phyloP scores from a whole-genome alignment of 495 filamentous ascomycete species.

The Talaromyces trachyspermus region DNA sequence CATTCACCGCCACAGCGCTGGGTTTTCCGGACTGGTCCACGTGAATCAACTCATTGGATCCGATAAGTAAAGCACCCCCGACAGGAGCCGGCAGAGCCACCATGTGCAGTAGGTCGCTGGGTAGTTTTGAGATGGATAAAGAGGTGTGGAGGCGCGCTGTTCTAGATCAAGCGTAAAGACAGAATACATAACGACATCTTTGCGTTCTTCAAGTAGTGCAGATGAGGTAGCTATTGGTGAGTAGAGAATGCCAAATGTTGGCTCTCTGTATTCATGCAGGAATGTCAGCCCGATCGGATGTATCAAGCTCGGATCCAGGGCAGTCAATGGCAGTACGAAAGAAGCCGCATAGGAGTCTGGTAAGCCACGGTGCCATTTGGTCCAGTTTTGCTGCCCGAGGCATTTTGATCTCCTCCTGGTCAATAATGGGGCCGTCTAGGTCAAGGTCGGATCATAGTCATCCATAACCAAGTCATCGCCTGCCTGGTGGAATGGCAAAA shows the following conservation, averaged over 20 bases:
- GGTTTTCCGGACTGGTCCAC: slow-evolving; percentile 93
- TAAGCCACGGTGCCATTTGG: slow-evolving; percentile 47
- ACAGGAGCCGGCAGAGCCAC: slow-evolving; percentile 78
- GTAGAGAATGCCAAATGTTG: slow-evolving; percentile 91
- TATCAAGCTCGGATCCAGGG: slow-evolving; percentile 76
- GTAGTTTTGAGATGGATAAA: slow-evolving; percentile 79
- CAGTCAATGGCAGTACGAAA: slow-evolving; percentile 79
- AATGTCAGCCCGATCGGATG: slow-evolving; percentile 90
- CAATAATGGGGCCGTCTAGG: slow-evolving; percentile 29
- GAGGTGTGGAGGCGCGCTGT: slow-evolving; percentile 86
- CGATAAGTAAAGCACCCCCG: slow-evolving; percentile 80
- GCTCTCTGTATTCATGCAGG: slow-evolving; percentile 93
- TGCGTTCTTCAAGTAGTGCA: slow-evolving; percentile 67
- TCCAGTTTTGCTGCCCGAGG: slow-evolving; percentile 13
- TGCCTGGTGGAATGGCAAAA: slow-evolving; percentile 80
- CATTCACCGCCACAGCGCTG: slow-evolving; percentile 90
- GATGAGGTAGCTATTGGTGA: slow-evolving; percentile 62
- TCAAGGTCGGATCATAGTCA: slow-evolving; percentile 80
- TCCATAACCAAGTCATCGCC: slow-evolving; percentile 87
- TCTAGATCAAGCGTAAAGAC: slow-evolving; percentile 94
- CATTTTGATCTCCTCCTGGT: not conserved
- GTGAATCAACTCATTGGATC: slow-evolving; percentile 85
- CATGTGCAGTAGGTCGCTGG: slow-evolving; percentile 82
- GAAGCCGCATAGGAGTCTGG: slow-evolving; percentile 77
- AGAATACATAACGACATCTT: slow-evolving; percentile 78